A percentile compares a stretch with the other conserved stretches of the same genome.
Evolutionary conservation across 2,329 filamentous ascomycete species (phyloP).

Genomic region (Lomentospora prolificans): DNA sequence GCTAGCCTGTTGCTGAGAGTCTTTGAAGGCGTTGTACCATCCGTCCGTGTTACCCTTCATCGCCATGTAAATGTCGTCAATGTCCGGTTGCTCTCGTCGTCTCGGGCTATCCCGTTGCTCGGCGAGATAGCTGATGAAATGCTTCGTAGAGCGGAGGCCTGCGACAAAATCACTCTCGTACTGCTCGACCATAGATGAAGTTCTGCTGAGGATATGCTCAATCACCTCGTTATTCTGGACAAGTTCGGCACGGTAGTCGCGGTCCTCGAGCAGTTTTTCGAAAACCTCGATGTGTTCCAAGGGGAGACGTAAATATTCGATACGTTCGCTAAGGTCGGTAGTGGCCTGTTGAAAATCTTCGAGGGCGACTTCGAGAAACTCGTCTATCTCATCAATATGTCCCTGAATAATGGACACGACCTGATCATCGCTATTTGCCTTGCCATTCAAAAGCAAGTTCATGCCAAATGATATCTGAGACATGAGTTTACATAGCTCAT

Average conservation of each 20-base stretch:
- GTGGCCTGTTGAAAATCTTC: constrained; percentile 76
- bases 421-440: constrained; percentile 81
- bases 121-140: constrained; percentile 67
- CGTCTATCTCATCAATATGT: constrained; percentile 90
- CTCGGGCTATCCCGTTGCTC: constrained; percentile 53
- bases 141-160: constrained; percentile 64
- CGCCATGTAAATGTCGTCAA: constrained; percentile 67
- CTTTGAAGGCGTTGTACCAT: constrained; percentile 73
- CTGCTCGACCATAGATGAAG: constrained; percentile 65
- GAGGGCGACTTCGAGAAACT: constrained; percentile 75
- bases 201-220: constrained; percentile 77
- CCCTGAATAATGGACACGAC: constrained; percentile 82
- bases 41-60: constrained; percentile 92
- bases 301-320: constrained; percentile 71
- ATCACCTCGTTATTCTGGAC: constrained; percentile 84
- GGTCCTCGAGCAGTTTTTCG: constrained; percentile 78
- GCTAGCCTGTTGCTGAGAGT: constrained; percentile 63
- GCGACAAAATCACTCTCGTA: constrained; percentile 69
- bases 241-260: constrained; percentile 70
- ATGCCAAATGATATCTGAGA: constrained; percentile 92
- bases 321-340: constrained; percentile 68
- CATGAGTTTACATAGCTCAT: constrained; percentile 82
- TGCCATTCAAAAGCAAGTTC: constrained; percentile 71
- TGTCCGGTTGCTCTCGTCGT: constrained; percentile 50
- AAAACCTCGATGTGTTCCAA: constrained; percentile 76